Percentiles rank a stretch among this genome's conserved stretches.
Conservation (phyloP, 2,329 filamentous ascomycete species). For the Podosphaera xanthii region DNA sequence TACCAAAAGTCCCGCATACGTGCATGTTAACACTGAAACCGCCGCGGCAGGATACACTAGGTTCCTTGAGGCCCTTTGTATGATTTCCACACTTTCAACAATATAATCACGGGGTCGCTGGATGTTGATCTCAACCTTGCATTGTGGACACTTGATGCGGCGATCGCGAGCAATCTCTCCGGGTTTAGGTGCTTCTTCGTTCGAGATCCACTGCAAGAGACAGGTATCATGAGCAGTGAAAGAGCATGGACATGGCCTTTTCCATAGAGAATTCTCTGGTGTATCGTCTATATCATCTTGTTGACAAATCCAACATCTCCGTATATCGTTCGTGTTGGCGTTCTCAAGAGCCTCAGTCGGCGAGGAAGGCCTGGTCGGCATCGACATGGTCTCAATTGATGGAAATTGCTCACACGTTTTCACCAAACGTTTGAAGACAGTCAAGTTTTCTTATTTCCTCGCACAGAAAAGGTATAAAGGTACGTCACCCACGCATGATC, state of each 20-base stretch:
- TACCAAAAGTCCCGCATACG: conserved; percentile 27
- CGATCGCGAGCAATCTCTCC: conserved; percentile 27
- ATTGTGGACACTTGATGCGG: conserved; percentile 67
- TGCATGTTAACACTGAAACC: conserved; percentile 17
- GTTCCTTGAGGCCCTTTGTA: conserved; percentile 7
- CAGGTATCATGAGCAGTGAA: conserved; percentile 79
- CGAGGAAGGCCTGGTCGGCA: too few species aligned
- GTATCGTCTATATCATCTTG: conserved; percentile 28
- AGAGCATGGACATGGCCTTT: conserved; percentile 74
- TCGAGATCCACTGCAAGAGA: conserved; percentile 80
- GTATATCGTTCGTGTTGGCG: conserved; percentile 5
- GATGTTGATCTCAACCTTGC: conserved; percentile 60
- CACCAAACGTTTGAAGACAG: too few species aligned
- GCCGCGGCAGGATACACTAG: conserved; percentile 13
- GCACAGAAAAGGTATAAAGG: too few species aligned
- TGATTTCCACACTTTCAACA: conserved; percentile 21
- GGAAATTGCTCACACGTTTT: too few species aligned
- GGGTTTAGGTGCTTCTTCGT: conserved; percentile 45
- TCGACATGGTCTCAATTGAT: too few species aligned
- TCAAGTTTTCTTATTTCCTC: too few species aligned
- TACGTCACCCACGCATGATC: too few species aligned
- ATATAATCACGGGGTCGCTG: conserved; percentile 51
- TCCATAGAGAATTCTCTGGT: conserved; percentile 36
- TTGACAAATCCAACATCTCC: conserved; percentile 41
- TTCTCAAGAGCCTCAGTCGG: background rate